Evolutionary conservation across 139 green algal species (phyloP), one percentile per base, ranked within the genome.

Genomic region (Volvox reticuliferus): DNA sequence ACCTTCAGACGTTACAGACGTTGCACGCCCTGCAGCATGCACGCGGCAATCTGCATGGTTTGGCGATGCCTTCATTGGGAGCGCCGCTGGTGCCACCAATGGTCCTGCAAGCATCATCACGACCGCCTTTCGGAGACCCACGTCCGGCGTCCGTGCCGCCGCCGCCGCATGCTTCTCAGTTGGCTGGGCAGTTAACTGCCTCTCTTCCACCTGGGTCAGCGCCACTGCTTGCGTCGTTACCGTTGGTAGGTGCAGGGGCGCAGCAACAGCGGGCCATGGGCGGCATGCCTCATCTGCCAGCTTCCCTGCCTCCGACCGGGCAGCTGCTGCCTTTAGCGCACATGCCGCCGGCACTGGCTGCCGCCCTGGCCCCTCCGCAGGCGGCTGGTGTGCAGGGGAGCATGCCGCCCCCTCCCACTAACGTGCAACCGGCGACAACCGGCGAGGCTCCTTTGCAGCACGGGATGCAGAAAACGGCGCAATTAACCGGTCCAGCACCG

Each of bases 1-100:
- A 63, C 35, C 36, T 84, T 84, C 78, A 84, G 28, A 50, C 79
- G 12, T 55, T 86, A 17, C 79, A 87, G 30, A 62, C 61, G 30
- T 37, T 87, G n/a, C 81, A 87, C 30, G 81, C 61, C 0, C 81
- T 75, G 61, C 61, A 76, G 81, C 81, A 87, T 20, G 61, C n/a
- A 20, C 61, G 61, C 20, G 16, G 12, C 6, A 18, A 5, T 19
- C 21, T 77, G 61, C 81, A 30, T 35, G 81, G 61, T 6, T 16
- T 76, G 30, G 30, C 17, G 30, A 20, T 87, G 81, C 61, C 81
- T 16, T 33, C 81, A 6, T 2, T 87, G 61, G 30, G 37, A 33
- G 12, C 30, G 30, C 61, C 81, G 14, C 61, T 87, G 61, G 61
- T n/a, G 2, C 80, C 24, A 14, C 80, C 55, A 44, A 55, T 22